Conservation (phyloP, 768 basidiomycete genomes). For the Kwoniella mangroviensis region DNA sequence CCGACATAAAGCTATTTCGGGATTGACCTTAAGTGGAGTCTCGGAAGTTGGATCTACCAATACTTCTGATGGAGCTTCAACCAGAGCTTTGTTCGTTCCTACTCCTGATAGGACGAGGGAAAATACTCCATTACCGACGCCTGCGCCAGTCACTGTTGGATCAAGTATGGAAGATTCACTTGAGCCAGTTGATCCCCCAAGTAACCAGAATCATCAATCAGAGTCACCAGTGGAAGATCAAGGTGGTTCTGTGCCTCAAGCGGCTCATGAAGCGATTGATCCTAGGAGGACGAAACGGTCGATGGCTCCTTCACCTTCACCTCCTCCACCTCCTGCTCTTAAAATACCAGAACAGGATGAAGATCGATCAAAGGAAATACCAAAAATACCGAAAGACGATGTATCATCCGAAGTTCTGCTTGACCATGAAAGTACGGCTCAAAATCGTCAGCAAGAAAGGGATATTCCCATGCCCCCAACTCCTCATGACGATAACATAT, state of each 20-base stretch:
- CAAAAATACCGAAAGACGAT: background rate
- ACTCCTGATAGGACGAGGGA: conserved; percentile 12
- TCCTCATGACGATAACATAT: background rate
- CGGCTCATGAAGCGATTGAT: background rate
- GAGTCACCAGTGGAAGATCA: background rate
- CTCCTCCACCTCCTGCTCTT: background rate
- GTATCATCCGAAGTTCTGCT: background rate
- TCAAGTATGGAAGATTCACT: background rate
- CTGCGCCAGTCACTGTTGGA: background rate
- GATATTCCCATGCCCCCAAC: background rate
- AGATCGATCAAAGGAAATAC: background rate
- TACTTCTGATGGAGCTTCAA: conserved; percentile 9
- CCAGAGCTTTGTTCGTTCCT: conserved; percentile 9
- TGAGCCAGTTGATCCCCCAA: background rate
- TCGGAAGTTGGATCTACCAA: background rate
- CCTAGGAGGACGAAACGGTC: conserved; percentile 24
- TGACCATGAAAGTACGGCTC: background rate
- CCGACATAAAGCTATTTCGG: conserved; percentile 6
- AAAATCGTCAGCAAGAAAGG: background rate
- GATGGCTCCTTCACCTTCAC: conserved; percentile 36
- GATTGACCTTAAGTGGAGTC: background rate
- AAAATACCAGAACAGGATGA: background rate
- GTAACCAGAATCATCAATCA: background rate
- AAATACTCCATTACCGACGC: background rate
- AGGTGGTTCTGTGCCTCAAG: background rate